Base-by-base conservation (phyloP, 2,329 filamentous ascomycete genomes). In the Metarhizium album region DNA sequence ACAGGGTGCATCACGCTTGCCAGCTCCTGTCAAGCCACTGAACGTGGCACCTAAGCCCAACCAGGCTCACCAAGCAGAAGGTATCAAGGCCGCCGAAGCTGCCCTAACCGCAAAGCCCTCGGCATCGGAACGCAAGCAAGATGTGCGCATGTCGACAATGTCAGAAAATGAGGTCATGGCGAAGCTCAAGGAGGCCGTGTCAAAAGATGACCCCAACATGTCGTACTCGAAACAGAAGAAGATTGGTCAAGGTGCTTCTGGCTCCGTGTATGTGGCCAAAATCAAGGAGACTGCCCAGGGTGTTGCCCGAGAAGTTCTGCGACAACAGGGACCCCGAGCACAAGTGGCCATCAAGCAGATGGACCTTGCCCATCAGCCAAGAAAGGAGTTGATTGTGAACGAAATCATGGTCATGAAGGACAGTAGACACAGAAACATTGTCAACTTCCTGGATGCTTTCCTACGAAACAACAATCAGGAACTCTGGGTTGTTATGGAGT, bases 321-420 rank as follows among this genome's bases (percentile, higher is more conserved):
- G 86, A 42, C 82, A 84, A 57, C 86, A 94, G 63, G 90, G 90
- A 13, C 76, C 80, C 47, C 82, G 87, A 56, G 88, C 88, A 47
- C 89, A 96, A 66, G 93, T 98, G 55, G 93, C 93, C 42, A 98
- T 98, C 66, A 98, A 98, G 74, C 93, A 98, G 72, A 98, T 98
- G 93, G 93, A 98, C 71, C 80, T 98, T 51, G 89, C 91, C 47
- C 93, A 95, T 64, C 93, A 98, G 69, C 93, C 93, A 46, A 80
- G 93, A 53, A 98, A 98, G 75, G 93, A 98, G 70, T 74, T 98
- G 62, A 98, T 98, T 63, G 93, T 98, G 49, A 98, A 98, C 68
- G 93, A 98, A 65, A 98, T 98, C 64, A 94, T 98, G 73, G 93
- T 98, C 53, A 98, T 98, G 93, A 96, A 97, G 74, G 93, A 98